These are phyloP conservation scores for Trichoderma orchidacearum DNA, from an alignment of 495 filamentous ascomycete genomes.

Conservation along the genomic window DNA sequence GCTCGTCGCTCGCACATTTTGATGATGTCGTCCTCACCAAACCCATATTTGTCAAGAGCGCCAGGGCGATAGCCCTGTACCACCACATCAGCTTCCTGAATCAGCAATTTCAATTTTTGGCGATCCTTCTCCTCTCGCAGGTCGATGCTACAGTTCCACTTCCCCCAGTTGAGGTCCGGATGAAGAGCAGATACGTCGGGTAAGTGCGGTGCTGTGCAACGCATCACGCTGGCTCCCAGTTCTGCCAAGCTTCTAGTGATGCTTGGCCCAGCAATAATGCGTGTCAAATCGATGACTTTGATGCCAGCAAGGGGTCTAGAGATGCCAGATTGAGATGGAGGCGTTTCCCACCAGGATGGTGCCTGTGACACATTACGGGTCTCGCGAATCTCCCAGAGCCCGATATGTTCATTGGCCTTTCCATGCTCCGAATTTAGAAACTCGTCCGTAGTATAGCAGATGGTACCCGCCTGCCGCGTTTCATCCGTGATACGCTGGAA, in stretches of 20 bases:
- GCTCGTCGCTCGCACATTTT: slow-evolving; percentile 31
- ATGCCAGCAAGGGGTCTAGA: slow-evolving; percentile 39
- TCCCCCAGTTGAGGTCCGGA: slow-evolving; percentile 41
- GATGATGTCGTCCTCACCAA: slow-evolving; percentile 33
- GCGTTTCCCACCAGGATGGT: slow-evolving; percentile 15
- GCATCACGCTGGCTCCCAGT: slow-evolving; percentile 46
- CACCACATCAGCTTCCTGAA: slow-evolving; percentile 41
- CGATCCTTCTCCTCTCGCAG: slow-evolving; percentile 29
- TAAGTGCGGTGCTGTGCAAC: slow-evolving; percentile 40
- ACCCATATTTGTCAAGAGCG: slow-evolving; percentile 36
- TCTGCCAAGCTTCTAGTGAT: slow-evolving; percentile 40
- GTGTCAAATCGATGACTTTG: slow-evolving; percentile 45
- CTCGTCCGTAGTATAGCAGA: slow-evolving; percentile 32
- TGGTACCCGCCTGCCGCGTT: slow-evolving; percentile 38
- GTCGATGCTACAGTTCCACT: slow-evolving; percentile 39
- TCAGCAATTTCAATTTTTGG: slow-evolving; percentile 24
- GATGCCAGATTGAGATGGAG: slow-evolving; percentile 18
- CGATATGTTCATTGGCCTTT: slow-evolving; percentile 30
- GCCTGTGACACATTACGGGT: slow-evolving; percentile 15
- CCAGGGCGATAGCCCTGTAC: slow-evolving; percentile 43
- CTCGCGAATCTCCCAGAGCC: slow-evolving; percentile 30
- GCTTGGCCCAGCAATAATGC: slow-evolving; percentile 47
- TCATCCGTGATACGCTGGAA: slow-evolving; percentile 20
- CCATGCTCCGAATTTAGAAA: slow-evolving; percentile 34
- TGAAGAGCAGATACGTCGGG: slow-evolving; percentile 32